Conservation (phyloP, 345 rosid species). For the Luvunga scandens region DNA sequence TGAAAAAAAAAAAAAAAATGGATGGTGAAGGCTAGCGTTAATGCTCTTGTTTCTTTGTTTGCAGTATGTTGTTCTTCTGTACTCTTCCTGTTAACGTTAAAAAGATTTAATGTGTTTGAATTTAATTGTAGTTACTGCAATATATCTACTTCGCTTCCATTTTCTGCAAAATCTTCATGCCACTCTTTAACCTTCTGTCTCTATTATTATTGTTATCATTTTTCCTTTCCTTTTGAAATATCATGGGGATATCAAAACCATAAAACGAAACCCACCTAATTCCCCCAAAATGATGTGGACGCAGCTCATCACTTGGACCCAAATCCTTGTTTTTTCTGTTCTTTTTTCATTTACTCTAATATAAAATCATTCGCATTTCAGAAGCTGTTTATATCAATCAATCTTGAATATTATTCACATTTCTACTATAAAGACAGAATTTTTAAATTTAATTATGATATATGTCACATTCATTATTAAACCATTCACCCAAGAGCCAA, state of each 20-base stretch:
- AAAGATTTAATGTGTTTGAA: constrained; percentile 21
- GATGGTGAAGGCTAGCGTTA: constrained; percentile 39
- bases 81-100: constrained; percentile 17
- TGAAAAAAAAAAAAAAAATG: background rate
- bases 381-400: background rate
- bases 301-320: background rate
- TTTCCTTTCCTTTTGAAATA: background rate
- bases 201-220: background rate
- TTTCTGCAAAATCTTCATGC: background rate
- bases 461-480: background rate
- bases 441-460: background rate
- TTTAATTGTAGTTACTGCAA: constrained; percentile 29
- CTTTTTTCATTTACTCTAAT: background rate
- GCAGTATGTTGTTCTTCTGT: constrained; percentile 28
- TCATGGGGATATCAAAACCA: background rate
- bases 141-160: constrained; percentile 15
- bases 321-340: background rate
- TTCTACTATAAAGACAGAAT: background rate
- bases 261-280: background rate
- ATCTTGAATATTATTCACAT: background rate
- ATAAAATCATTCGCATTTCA: background rate
- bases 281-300: background rate
- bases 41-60: constrained; percentile 53
- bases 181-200: background rate
- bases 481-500: background rate